Conservation (phyloP, 495 filamentous ascomycete species). For the Lasiosphaeria ovina region DNA sequence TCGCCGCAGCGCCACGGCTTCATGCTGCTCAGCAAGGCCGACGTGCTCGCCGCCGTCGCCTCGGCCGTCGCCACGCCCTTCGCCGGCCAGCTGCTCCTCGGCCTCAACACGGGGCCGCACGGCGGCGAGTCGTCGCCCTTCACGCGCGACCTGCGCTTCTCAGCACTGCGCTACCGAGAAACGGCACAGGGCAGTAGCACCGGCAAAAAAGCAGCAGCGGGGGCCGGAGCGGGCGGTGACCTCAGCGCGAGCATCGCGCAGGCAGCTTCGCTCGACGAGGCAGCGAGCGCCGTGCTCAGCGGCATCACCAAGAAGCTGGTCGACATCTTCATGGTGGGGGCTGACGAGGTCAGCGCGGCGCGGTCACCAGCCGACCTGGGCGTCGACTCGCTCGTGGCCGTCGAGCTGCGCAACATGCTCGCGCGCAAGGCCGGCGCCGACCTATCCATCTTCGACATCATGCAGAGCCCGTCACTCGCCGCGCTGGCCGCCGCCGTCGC, state of each 20-base stretch:
- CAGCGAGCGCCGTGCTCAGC: background rate
- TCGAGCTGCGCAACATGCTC: conserved; percentile 49
- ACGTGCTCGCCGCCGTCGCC: conserved; percentile 25
- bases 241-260: conserved; percentile 12
- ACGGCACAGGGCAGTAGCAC: background rate
- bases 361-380: conserved; percentile 36
- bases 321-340: conserved; percentile 36
- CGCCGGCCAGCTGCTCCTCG: conserved; percentile 20
- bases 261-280: conserved; percentile 16
- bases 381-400: conserved; percentile 48
- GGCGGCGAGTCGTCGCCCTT: conserved; percentile 8
- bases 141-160: conserved; percentile 21
- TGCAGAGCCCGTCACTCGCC: conserved; percentile 36
- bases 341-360: conserved; percentile 30
- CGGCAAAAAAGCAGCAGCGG: background rate
- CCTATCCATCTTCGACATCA: conserved; percentile 43
- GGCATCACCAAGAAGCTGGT: conserved; percentile 29
- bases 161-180: conserved; percentile 17
- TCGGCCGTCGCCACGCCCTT: conserved; percentile 26
- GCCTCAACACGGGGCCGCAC: conserved; percentile 26
- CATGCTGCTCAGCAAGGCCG: conserved; percentile 18
- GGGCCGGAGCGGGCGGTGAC: conserved; percentile 10
- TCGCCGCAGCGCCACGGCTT: conserved; percentile 25
- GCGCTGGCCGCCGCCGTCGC: conserved; percentile 27
- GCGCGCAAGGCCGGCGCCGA: conserved; percentile 32